Base-by-base conservation (phyloP, 2,329 filamentous ascomycete species). In the Botrytis porri region DNA sequence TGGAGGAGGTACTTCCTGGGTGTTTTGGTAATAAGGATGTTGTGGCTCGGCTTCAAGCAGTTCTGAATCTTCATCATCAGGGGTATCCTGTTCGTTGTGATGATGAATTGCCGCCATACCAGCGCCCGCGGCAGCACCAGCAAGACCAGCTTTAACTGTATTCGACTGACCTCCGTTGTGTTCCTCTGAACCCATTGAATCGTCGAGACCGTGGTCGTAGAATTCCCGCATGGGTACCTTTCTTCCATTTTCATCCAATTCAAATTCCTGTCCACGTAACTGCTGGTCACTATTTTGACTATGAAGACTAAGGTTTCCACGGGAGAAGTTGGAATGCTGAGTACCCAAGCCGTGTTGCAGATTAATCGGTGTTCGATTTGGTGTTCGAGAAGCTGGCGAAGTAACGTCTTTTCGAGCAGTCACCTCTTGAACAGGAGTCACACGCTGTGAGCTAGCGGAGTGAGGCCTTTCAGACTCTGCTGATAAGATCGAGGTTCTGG, bases 401-500 rank as follows among this genome's bases (percentile, higher is more conserved):
- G 83, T 82, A 39, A 88, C 82, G 8, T 88, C 89, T 73, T 89
- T 87, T 7, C 70, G 70, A 29, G 63, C 60, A 48, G 87, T 81
- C n/a, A 93, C 86, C 76, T 93, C 89, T 57, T 87, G 87, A 64
- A 91, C 82, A 20, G 90, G 89, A 1, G 85, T 87, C 78, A 74
- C 62, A 78, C 67, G 82, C 82, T 88, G 88, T 78, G 87, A 90
- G 78, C 86, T 91, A 35, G 90, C 89, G 22, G 70, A 72, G 59
- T 72, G 70, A 25, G 93, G 91, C 69, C 90, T 85, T 76, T 93
- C 93, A 0, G 93, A 93, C 41, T 92, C 90, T 43, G 93, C 92
- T 8, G 95, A 96, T 29, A 96, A 83, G 71, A 98, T 93, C 0
- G 95, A 98, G 25, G 92, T 92, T 77, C 95, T 88, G 0, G 95